Conservation (phyloP, 2,329 filamentous ascomycete species). For the Xylariaceae sp. region DNA sequence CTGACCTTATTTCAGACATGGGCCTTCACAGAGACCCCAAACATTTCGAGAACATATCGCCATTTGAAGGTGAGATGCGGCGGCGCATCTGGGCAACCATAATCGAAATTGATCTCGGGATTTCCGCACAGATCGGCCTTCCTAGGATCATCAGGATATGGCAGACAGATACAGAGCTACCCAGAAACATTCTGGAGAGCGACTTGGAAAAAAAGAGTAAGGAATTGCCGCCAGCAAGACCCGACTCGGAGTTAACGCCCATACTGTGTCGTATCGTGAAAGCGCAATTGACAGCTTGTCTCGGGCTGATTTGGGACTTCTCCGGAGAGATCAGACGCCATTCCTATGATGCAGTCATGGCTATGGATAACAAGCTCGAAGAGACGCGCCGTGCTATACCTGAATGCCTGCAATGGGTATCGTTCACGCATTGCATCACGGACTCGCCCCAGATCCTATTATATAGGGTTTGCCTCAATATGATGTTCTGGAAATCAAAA, state of each 20-base stretch:
- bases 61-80: slow-evolving; percentile 45
- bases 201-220: slow-evolving; percentile 39
- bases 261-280: slow-evolving; percentile 27
- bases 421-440: slow-evolving; percentile 37
- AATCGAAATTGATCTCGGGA: slow-evolving; percentile 39
- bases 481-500: slow-evolving; percentile 50
- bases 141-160: slow-evolving; percentile 41
- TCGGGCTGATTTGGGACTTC: slow-evolving; percentile 27
- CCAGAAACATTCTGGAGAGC: slow-evolving; percentile 42
- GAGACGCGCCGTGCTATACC: slow-evolving; percentile 17
- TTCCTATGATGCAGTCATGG: slow-evolving; percentile 23
- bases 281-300: slow-evolving; percentile 22
- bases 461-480: slow-evolving; percentile 48
- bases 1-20: too few relatives aligned
- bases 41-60: slow-evolving; percentile 39
- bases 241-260: slow-evolving; percentile 29
- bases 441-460: slow-evolving; percentile 51
- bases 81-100: slow-evolving; percentile 42
- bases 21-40: slow-evolving; percentile 45
- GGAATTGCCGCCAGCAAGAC: slow-evolving; percentile 36
- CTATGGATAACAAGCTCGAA: slow-evolving; percentile 22
- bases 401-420: slow-evolving; percentile 15
- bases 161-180: slow-evolving; percentile 41
- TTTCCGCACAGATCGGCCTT: slow-evolving; percentile 46
- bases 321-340: slow-evolving; percentile 16